Evolutionary conservation across 176 grass and related monocot genomes (phyloP).

Genomic region (Eremochloa ophiuroides): DNA sequence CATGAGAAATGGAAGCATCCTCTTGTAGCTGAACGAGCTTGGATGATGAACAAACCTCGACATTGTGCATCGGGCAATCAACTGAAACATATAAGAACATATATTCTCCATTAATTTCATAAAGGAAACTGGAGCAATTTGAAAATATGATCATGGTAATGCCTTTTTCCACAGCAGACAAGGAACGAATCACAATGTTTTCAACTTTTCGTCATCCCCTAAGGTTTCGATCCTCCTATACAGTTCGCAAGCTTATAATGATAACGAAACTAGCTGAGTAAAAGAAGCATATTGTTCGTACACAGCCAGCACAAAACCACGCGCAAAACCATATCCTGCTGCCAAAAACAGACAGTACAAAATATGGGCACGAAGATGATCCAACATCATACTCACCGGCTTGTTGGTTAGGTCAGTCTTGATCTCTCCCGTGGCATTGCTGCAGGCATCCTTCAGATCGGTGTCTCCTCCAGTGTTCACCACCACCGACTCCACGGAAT

Average conservation of each 20-base stretch:
- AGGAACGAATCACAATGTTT: background rate
- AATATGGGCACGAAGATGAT: background rate
- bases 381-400: conserved; percentile 18
- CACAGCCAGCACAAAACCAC: background rate
- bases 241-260: background rate
- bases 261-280: background rate
- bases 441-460: conserved; percentile 15
- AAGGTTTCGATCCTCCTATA: background rate
- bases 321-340: background rate
- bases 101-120: background rate
- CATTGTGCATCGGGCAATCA: conserved; percentile 29
- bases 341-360: background rate
- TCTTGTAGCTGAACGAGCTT: conserved; percentile 81
- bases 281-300: background rate
- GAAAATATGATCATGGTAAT: background rate
- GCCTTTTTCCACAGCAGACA: background rate
- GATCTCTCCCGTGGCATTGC: background rate
- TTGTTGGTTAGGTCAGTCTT: conserved; percentile 21
- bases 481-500: background rate
- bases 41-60: conserved; percentile 53
- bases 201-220: background rate
- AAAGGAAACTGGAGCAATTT: background rate
- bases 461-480: background rate
- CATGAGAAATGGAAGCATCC: conserved; percentile 83
- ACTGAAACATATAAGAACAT: conserved; percentile 39